Evolutionary conservation across 768 basidiomycete species (phyloP).

Genomic region (Lactarius tabidus): DNA sequence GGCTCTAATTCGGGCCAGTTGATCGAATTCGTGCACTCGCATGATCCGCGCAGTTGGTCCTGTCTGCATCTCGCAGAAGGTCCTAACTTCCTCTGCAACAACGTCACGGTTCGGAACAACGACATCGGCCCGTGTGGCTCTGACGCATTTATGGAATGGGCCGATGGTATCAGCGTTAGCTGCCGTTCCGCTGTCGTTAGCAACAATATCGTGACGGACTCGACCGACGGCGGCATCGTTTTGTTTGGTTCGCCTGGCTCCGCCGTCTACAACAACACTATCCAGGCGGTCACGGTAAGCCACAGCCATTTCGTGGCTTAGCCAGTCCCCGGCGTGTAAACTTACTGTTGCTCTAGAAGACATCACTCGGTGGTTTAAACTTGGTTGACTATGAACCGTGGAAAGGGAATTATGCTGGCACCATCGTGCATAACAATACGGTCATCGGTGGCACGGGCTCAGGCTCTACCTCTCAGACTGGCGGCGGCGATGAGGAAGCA

Average conservation of each 20-base stretch:
- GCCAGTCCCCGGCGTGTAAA: not conserved
- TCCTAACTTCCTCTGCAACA: constrained; percentile 52
- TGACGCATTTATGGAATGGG: constrained; percentile 67
- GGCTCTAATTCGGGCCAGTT: constrained; percentile 70
- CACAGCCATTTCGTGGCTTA: constrained; percentile 1
- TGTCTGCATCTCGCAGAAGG: constrained; percentile 79
- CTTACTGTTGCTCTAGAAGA: constrained; percentile 42
- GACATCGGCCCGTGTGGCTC: constrained; percentile 77
- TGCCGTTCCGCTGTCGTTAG: constrained; percentile 58
- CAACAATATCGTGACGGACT: constrained; percentile 65
- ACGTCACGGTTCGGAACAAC: constrained; percentile 68
- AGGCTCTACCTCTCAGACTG: constrained; percentile 37
- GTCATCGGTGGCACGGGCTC: constrained; percentile 59
- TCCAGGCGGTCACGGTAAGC: constrained; percentile 64
- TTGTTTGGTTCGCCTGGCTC: constrained; percentile 74
- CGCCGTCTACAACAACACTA: constrained; percentile 70
- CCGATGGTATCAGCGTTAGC: constrained; percentile 75
- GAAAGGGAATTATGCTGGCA: constrained; percentile 59
- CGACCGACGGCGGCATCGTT: constrained; percentile 80
- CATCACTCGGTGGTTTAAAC: constrained; percentile 72
- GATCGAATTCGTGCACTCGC: constrained; percentile 72
- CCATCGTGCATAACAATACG: constrained; percentile 61
- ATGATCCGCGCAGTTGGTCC: constrained; percentile 76
- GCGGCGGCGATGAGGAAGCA: constrained; percentile 54
- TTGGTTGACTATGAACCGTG: constrained; percentile 73